These are phyloP conservation scores for Linum usitatissimum DNA, from an alignment of 345 rosid genomes.

Conservation along the genomic window DNA sequence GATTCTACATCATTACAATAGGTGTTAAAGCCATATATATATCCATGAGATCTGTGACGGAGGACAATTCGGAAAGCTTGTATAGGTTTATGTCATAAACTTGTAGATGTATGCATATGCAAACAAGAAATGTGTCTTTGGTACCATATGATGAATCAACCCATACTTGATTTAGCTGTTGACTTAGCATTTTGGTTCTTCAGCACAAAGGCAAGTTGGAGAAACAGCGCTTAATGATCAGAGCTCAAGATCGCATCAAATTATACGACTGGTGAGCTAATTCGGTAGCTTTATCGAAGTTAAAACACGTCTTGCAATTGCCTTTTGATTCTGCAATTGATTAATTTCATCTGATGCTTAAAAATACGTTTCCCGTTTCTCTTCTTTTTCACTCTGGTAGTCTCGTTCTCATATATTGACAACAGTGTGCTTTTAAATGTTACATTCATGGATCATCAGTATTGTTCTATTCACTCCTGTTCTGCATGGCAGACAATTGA, in stretches of 20 bases:
- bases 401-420: neutral
- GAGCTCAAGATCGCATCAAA: constrained; percentile 97
- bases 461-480: neutral
- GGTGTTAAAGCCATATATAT: too few species aligned
- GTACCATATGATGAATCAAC: too few species aligned
- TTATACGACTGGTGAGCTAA: constrained; percentile 72
- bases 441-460: neutral
- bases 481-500: constrained; percentile 65
- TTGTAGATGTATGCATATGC: too few species aligned
- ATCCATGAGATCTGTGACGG: too few species aligned
- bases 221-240: constrained; percentile 86
- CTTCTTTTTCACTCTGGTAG: neutral
- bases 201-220: constrained; percentile 96
- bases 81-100: too few species aligned
- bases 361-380: neutral
- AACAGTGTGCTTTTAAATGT: neutral
- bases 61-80: too few species aligned
- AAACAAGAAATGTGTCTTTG: too few species aligned
- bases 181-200: constrained; percentile 7
- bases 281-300: neutral
- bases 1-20: too few species aligned
- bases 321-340: neutral
- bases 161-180: too few species aligned
- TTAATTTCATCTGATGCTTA: neutral
- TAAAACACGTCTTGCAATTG: neutral